phyloP scores from a whole-genome alignment of 139 green algal species.

The Chloropicon primus region DNA sequence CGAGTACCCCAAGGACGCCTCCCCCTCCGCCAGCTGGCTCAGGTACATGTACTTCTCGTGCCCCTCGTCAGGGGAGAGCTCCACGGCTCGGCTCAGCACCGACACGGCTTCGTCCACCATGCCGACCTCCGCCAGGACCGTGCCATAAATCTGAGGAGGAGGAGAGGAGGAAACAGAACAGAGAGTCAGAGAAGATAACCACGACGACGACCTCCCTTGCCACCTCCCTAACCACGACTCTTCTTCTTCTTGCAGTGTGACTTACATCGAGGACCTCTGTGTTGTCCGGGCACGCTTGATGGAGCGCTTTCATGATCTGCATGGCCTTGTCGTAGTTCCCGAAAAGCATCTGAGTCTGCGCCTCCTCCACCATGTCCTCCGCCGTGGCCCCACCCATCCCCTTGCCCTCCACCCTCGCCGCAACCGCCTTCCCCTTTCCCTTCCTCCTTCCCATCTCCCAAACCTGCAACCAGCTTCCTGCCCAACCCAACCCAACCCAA shows the following conservation, averaged over 20 bases:
- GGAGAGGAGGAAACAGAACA: neutral
- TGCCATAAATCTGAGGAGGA: constrained; percentile 18
- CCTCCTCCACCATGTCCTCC: constrained; percentile 6
- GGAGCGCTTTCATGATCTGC: neutral
- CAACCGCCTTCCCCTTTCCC: neutral
- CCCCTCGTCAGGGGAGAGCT: constrained; percentile 40
- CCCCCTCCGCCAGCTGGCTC: constrained; percentile 42
- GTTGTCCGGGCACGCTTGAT: constrained; percentile 34
- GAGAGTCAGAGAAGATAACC: neutral
- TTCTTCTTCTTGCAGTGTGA: too few species aligned
- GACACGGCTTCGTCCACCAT: constrained; percentile 33
- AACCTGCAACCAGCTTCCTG: too few species aligned
- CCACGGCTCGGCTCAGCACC: constrained; percentile 36
- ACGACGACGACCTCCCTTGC: neutral
- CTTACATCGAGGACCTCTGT: constrained; percentile 37
- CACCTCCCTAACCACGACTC: neutral
- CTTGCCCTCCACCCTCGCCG: neutral
- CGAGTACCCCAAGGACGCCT: constrained; percentile 15
- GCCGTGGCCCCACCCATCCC: neutral
- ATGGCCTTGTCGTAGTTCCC: neutral
- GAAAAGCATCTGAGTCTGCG: neutral
- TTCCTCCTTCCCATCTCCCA: too few species aligned
- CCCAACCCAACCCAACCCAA: too few species aligned
- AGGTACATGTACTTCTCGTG: constrained; percentile 85
- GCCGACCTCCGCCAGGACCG: constrained; percentile 50